Evolutionary conservation across 441 rosid genomes (phyloP), one percentile per base, ranked within the genome.

Genomic region (Geranium incanum): DNA sequence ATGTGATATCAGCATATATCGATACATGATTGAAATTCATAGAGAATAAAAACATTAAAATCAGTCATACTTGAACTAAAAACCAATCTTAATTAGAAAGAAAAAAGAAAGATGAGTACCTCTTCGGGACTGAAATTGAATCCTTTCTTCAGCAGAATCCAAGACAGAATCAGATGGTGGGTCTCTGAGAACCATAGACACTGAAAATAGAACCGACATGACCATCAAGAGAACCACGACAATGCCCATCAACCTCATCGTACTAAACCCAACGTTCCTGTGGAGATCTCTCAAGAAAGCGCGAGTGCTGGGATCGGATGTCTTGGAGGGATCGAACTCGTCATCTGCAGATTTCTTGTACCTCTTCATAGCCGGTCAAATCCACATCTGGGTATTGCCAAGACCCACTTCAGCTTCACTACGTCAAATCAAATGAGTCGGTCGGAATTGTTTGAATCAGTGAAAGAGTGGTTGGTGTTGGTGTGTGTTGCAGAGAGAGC

Each of bases 181-280:
- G 75, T 83, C 86, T 11, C 75, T 70, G 70, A 83, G 82, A 73
- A 83, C 84, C 50, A 77, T 71, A 41, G 82, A 71, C 67, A 83
- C 71, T 1, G 86, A 81, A 41, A 83, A 83, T 66, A 81, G 48
- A 41, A 81, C 86, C 4, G 84, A 83, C 37, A 71, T 38, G 41
- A 74, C 33, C 82, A 83, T 77, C 57, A 83, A 76, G 71, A 70
- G 65, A 6, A 68, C 81, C 69, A 81, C n/a, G 43, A 75, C 3
- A 13, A 78, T 57, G 43, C 81, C 83, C 86, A 83, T 81, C 68
- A 76, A 6, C 75, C 76, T 76, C 77, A 79, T 73, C 11, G 78
- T 62, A 52, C 50, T 59, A 67, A 73, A 68, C 69, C 78, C 71
- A n/a, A 33, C 41, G 36, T 60, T 79, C 71, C 74, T 60, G 62